Percentiles rank a stretch among this genome's conserved stretches.
phyloP scores from a whole-genome alignment of 805 yeast species.

The Kodamaea neixiangensis region DNA sequence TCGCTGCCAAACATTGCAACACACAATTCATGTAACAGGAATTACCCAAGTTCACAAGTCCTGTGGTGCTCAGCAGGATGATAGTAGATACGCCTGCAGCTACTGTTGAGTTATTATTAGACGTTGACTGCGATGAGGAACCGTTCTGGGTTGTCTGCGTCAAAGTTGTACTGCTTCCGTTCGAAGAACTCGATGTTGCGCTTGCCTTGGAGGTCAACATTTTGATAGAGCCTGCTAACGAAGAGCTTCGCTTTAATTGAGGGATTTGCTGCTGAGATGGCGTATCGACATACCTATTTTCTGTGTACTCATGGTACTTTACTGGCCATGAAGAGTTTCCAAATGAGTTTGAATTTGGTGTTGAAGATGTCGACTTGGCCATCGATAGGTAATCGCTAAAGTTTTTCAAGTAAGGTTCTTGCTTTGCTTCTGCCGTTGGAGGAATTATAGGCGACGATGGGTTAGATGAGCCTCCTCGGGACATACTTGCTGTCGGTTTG shows the following conservation, averaged over 20 bases:
- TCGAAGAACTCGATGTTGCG: not conserved
- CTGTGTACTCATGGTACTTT: not conserved
- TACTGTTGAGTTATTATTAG: not conserved
- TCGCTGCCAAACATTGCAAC: conserved; percentile 81
- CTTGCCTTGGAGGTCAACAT: conserved; percentile 1
- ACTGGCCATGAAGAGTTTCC: conserved; percentile 10
- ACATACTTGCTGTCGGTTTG: conserved; percentile 21
- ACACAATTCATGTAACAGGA: conserved; percentile 92
- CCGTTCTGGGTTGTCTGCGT: not conserved
- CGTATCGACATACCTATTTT: not conserved
- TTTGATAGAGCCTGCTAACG: conserved; percentile 5
- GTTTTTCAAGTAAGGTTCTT: conserved; percentile 27
- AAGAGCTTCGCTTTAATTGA: conserved; percentile 3
- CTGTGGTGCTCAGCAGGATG: conserved; percentile 52
- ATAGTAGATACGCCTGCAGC: not conserved
- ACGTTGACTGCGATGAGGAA: not conserved
- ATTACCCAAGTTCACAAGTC: conserved; percentile 81
- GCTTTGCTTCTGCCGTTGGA: not conserved
- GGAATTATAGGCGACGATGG: not conserved
- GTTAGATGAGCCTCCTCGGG: conserved; percentile 14
- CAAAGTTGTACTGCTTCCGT: not conserved
- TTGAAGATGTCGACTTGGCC: conserved; percentile 21
- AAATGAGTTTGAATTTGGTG: conserved; percentile 20
- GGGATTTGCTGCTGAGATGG: conserved; percentile 10
- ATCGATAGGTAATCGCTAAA: conserved; percentile 30